Base-by-base conservation (phyloP, 768 basidiomycete genomes). In the Tylopilus balloui region DNA sequence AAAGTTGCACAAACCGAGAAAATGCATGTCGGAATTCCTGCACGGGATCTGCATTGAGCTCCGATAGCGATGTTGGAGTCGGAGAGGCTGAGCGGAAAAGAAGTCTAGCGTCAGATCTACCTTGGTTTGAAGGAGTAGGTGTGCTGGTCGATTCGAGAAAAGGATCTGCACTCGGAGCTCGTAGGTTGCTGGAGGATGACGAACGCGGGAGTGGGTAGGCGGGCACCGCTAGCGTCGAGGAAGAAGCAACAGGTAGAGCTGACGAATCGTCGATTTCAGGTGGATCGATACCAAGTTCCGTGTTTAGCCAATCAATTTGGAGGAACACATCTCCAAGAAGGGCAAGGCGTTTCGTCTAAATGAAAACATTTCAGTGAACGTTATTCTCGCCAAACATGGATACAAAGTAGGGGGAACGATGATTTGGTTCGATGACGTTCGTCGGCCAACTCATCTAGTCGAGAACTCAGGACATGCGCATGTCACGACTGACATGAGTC, bases 271-370 rank as follows among this genome's bases (percentile, higher is more conserved):
- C 78, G 1, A 78, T 56, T 4, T 77, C 70, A 15, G 86, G 86
- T 27, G 84, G 75, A 3, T 75, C 49, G 29, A 92, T 79, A 21
- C 88, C 92, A 6, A 97, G 80, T 62, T 95, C 91, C 23, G 80
- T 76, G 56, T 91, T 79, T 14, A 94, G 69, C 79, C 84, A 88
- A 63, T 92, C 88, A 28, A 93, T 83, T 47, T 92, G 86, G 11
- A 82, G 67, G 53, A 92, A 81, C 27, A 78, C 74, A 9, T 71
- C 69, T 7, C 82, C 79, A 20, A 92, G 72, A 45, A 84, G 75
- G 42, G 74, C 71, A 28, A 88, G 73, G 23, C 89, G 83, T 61
- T 85, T 87, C 23, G 75, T 69, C 88, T 90, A 52, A 6, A 40
- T 36, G n/a, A 36, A 31, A 31, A 41, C n/a, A 5, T 11, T 47